These are phyloP conservation scores for Calonectria multiphialidica DNA, from an alignment of 2,329 filamentous ascomycete genomes.

Conservation along the genomic window DNA sequence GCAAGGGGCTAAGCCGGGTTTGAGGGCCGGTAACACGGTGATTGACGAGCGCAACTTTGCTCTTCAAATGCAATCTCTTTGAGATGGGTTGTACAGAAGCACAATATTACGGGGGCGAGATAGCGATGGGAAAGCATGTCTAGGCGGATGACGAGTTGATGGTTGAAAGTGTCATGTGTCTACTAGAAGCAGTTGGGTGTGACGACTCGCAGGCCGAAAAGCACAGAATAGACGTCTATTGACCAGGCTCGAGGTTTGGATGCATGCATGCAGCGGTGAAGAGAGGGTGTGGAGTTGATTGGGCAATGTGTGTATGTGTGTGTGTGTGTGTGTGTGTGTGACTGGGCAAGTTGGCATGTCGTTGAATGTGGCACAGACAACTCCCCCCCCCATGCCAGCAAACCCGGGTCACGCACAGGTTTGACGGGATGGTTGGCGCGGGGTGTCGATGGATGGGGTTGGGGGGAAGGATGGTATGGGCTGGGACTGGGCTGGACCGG, in stretches of 20 bases:
- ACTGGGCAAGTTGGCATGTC: constrained; percentile 1
- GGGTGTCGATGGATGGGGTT: neutral
- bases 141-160: constrained; percentile 17
- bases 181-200: constrained; percentile 33
- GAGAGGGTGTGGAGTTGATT: neutral
- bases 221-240: constrained; percentile 30
- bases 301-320: neutral
- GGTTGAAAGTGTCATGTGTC: constrained; percentile 32
- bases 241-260: neutral
- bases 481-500: neutral
- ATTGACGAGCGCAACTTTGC: constrained; percentile 53
- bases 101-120: constrained; percentile 31
- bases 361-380: constrained; percentile 13
- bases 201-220: constrained; percentile 35
- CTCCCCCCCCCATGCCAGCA: neutral
- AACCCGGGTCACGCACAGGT: neutral
- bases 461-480: neutral
- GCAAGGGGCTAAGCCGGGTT: constrained; percentile 49
- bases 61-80: constrained; percentile 16
- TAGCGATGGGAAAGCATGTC: constrained; percentile 11
- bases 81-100: constrained; percentile 21
- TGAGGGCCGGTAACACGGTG: constrained; percentile 54
- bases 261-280: constrained; percentile 12
- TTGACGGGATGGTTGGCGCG: neutral
- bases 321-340: neutral